Conservation (phyloP, 1,139 yeast species). For the Debaryomyces udenii region DNA sequence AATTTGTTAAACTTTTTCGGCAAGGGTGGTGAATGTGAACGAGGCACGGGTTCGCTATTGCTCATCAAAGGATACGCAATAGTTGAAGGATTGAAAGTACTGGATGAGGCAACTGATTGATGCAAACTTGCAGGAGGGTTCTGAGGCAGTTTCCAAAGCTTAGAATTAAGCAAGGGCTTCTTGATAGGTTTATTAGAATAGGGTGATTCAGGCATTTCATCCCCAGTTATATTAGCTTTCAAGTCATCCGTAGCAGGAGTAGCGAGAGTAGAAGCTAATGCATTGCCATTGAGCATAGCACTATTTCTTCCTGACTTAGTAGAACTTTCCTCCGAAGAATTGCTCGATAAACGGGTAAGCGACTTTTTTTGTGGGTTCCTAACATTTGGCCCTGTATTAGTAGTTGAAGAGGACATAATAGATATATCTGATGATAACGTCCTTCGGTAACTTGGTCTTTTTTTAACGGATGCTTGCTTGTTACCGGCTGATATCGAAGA, state of each 20-base stretch:
- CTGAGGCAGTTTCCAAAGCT: slow-evolving; percentile 17
- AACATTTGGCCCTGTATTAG: slow-evolving; percentile 21
- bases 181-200: background rate
- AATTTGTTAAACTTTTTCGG: slow-evolving; percentile 24
- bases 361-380: slow-evolving; percentile 28
- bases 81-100: background rate
- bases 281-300: slow-evolving; percentile 13
- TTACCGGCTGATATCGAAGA: background rate
- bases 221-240: slow-evolving; percentile 1
- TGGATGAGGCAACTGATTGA: slow-evolving; percentile 2
- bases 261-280: slow-evolving; percentile 21
- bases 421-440: slow-evolving; percentile 43
- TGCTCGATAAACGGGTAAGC: slow-evolving; percentile 40
- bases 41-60: slow-evolving; percentile 15
- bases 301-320: slow-evolving; percentile 11
- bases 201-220: background rate
- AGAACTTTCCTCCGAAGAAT: slow-evolving; percentile 42
- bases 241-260: slow-evolving; percentile 5
- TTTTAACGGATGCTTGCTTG: slow-evolving; percentile 15
- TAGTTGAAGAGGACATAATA: slow-evolving; percentile 36
- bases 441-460: slow-evolving; percentile 39
- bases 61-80: background rate
- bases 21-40: slow-evolving; percentile 44
- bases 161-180: slow-evolving; percentile 1
- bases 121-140: background rate